Conservation (phyloP, 2,329 filamentous ascomycete genomes). For the Trichoderma breve region DNA sequence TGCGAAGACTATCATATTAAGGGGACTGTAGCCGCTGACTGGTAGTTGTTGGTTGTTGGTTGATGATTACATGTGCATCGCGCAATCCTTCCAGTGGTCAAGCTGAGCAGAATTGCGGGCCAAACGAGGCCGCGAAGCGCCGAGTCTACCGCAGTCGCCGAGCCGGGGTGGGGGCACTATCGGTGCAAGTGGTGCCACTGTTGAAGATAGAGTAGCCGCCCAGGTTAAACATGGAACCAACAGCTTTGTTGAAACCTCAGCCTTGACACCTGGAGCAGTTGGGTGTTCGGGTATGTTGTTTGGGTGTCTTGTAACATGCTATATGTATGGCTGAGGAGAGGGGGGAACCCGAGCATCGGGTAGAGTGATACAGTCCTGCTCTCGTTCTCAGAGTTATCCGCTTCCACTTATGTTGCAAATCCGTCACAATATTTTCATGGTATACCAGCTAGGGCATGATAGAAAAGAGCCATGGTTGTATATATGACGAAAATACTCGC, state of each 20-base stretch:
- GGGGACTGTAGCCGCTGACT: background rate
- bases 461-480: background rate
- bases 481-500: background rate
- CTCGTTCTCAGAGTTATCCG: background rate
- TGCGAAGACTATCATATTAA: background rate
- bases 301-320: background rate
- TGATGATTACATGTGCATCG: background rate
- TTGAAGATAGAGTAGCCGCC: background rate
- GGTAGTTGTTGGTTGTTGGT: background rate
- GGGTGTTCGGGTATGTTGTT: background rate
- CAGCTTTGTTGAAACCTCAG: background rate
- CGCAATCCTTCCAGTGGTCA: background rate
- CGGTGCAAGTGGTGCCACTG: background rate
- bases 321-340: background rate
- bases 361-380: background rate
- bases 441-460: background rate
- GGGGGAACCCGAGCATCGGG: background rate
- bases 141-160: background rate
- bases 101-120: background rate
- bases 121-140: background rate
- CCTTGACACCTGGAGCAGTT: background rate
- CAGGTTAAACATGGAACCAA: background rate
- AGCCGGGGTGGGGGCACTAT: background rate
- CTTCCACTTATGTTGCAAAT: background rate
- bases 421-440: background rate